phyloP scores from a whole-genome alignment of 106 monocot genomes.

The Dendrobium officinale region DNA sequence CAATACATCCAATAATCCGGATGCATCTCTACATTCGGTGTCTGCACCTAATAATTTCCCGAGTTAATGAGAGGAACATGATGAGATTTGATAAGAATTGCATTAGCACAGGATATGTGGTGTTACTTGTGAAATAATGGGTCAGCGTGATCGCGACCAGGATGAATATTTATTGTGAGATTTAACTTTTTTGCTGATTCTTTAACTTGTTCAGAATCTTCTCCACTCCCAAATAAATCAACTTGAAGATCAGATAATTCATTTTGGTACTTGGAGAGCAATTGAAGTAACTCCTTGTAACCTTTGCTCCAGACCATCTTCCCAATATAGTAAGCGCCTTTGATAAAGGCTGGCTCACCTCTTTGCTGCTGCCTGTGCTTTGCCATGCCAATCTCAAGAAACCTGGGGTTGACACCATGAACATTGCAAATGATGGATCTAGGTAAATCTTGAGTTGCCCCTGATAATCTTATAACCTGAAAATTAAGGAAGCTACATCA shows the following conservation, averaged over 20 bases:
- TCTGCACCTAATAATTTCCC: too few species aligned
- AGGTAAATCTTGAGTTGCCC: slow-evolving; percentile 86
- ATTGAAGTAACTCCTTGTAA: slow-evolving; percentile 69
- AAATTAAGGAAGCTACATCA: not conserved
- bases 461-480: slow-evolving; percentile 87
- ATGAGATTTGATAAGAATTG: too few species aligned
- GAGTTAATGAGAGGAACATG: not conserved
- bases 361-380: slow-evolving; percentile 37
- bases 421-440: slow-evolving; percentile 90
- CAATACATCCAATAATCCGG: too few species aligned
- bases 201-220: slow-evolving; percentile 62
- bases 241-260: slow-evolving; percentile 51
- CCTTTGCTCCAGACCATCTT: slow-evolving; percentile 97
- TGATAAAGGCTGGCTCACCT: slow-evolving; percentile 40
- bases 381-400: slow-evolving; percentile 61
- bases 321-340: slow-evolving; percentile 78
- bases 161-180: slow-evolving; percentile 39
- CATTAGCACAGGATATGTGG: too few species aligned
- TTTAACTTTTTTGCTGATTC: slow-evolving; percentile 38
- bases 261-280: slow-evolving; percentile 44
- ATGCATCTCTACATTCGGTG: too few species aligned
- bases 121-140: slow-evolving; percentile 70
- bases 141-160: slow-evolving; percentile 88
- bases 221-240: slow-evolving; percentile 81
- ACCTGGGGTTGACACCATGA: slow-evolving; percentile 95